Evolutionary conservation across 1,284 basidiomycete species (phyloP).

Genomic region (Flammula alnicola): DNA sequence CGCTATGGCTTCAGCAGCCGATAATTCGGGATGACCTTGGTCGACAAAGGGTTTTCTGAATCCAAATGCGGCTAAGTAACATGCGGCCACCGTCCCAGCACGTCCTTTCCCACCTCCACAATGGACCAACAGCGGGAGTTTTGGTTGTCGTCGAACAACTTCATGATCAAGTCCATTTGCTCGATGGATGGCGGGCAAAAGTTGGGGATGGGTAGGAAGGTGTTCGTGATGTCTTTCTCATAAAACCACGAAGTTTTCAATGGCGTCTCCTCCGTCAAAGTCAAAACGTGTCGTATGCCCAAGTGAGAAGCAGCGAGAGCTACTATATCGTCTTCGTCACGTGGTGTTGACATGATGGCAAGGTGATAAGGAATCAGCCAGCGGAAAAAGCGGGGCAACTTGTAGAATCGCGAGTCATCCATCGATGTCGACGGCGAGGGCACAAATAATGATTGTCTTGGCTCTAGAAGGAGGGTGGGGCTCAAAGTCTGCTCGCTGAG

Average conservation of each 20-base stretch:
- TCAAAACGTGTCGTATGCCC: conserved; percentile 61
- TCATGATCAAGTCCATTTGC: conserved; percentile 61
- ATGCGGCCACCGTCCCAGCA: conserved; percentile 64
- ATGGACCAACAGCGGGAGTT: conserved; percentile 58
- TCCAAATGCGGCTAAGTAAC: conserved; percentile 61
- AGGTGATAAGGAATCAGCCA: conserved; percentile 64
- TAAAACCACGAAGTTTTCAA: conserved; percentile 53
- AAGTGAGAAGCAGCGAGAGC: conserved; percentile 49
- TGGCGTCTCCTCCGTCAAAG: conserved; percentile 61
- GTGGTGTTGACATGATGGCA: conserved; percentile 65
- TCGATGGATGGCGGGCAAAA: conserved; percentile 58
- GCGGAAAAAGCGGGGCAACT: conserved; percentile 61
- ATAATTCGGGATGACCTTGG: conserved; percentile 49
- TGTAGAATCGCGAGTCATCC: conserved; percentile 30
- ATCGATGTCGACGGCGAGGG: conserved; percentile 25
- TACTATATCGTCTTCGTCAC: conserved; percentile 52
- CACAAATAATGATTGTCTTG: conserved; percentile 47
- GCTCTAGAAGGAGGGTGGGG: conserved; percentile 45
- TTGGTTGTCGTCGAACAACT: conserved; percentile 47
- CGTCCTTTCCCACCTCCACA: conserved; percentile 69
- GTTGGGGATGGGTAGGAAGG: conserved; percentile 60
- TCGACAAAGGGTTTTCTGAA: conserved; percentile 44
- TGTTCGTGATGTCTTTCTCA: conserved; percentile 49
- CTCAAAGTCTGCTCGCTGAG: conserved; percentile 35
- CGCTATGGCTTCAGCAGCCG: conserved; percentile 52